phyloP scores from a whole-genome alignment of 2,329 filamentous ascomycete species.

The Fusarium annulatum region DNA sequence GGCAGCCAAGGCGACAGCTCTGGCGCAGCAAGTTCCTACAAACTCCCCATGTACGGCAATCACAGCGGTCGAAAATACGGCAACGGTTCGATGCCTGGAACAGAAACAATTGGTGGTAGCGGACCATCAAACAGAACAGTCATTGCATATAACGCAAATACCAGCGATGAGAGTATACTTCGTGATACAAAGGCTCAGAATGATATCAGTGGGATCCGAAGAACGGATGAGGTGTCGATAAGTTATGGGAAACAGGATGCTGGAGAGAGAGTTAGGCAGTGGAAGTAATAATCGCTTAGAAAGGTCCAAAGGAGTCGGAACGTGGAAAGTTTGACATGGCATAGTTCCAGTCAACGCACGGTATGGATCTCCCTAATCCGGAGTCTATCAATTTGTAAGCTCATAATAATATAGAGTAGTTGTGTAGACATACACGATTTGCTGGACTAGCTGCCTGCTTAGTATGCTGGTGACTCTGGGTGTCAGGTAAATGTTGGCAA shows the following conservation, averaged over 20 bases:
- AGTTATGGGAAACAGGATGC: not conserved
- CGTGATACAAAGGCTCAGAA: constrained; percentile 17
- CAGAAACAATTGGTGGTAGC: not conserved
- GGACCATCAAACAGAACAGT: not conserved
- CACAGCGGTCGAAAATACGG: constrained; percentile 21
- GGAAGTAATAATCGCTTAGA: not conserved
- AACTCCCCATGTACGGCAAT: constrained; percentile 18
- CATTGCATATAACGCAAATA: not conserved
- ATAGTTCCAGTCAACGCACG: too few species aligned
- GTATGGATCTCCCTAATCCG: too few species aligned
- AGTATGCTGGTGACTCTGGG: too few species aligned
- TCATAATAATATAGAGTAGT: not conserved
- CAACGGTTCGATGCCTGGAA: not conserved
- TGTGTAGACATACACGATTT: accelerated
- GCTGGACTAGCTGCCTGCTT: too few species aligned
- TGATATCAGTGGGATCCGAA: constrained; percentile 1
- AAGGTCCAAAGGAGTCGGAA: not conserved
- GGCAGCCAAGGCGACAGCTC: constrained; percentile 25
- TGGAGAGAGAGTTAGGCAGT: not conserved
- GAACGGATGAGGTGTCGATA: constrained; percentile 20
- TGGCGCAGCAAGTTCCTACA: not conserved
- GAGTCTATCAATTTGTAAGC: too few species aligned
- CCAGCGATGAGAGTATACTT: constrained; percentile 30
- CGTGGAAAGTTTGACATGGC: not conserved
- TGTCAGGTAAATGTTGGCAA: too few species aligned